phyloP scores from a whole-genome alignment of 768 basidiomycete genomes.

The Mycena venus region DNA sequence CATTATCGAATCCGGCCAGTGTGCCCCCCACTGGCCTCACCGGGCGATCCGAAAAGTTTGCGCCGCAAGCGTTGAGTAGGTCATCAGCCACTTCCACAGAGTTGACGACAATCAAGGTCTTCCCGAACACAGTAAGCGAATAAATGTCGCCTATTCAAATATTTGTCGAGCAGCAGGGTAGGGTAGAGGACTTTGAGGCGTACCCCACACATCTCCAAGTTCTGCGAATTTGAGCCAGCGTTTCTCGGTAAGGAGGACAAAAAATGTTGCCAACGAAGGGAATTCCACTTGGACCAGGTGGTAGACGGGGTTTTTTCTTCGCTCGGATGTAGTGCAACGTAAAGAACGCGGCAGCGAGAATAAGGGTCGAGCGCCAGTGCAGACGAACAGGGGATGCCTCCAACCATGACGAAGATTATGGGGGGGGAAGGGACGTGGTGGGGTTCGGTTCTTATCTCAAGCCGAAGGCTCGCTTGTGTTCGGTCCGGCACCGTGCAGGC shows the following conservation, averaged over 20 bases:
- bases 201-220: not conserved
- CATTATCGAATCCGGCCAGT: constrained; percentile 36
- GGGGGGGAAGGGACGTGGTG: not conserved
- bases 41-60: not conserved
- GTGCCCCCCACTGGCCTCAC: not conserved
- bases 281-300: not conserved
- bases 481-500: not conserved
- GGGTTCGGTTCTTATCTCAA: not conserved
- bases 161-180: not conserved
- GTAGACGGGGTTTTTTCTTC: not conserved
- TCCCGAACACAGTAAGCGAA: not conserved
- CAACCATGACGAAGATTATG: not conserved
- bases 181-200: not conserved
- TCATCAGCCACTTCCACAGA: not conserved
- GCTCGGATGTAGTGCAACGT: not conserved
- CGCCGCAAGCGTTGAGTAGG: not conserved
- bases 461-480: not conserved
- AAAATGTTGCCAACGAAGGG: not conserved
- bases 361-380: not conserved
- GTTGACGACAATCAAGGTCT: not conserved
- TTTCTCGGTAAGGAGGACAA: not conserved
- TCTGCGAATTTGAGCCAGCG: not conserved
- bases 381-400: not conserved
- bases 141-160: not conserved
- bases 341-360: not conserved